Base-by-base conservation (phyloP, 345 rosid genomes). In the Salix exigua region DNA sequence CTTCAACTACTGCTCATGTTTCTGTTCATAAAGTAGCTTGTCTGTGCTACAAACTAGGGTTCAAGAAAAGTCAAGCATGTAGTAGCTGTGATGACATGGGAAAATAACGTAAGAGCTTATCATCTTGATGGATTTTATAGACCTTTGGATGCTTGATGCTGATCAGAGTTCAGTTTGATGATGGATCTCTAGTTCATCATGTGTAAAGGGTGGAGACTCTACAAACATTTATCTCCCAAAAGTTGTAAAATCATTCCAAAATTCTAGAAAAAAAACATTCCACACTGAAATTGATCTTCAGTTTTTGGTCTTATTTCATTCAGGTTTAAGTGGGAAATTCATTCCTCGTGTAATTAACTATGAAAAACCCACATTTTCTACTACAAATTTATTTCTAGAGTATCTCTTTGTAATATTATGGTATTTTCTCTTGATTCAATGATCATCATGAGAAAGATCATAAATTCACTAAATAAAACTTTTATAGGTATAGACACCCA, bases 31-130 rank as follows among this genome's bases (percentile, higher is more conserved):
- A 18, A 30, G 11, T 66, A 30, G 42, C 67, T n/a, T 78, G 81
- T 38, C 40, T 72, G 58, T 66, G 72, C 46, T 68, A 62, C 63
- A 30, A 25, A 33, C 11, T 68, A 67, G 77, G 77, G 68, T 73
- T 78, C 30, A 53, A 58, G 66, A 72, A 40, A 25, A 70, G 66
- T 58, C 67, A 73, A 60, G 68, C 42, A 19, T 78, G 81, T 23
- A 33, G 31, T 2, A 6, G 30, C 3, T 73, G 77, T 72, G 30
- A 60, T 55, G 48, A 40, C 28, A 48, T 10, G 31, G n/a, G 9
- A 14, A 26, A 55, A 30, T 2, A 21, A 12, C 4, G 33, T 19
- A 68, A 26, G 58, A 21, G 60, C 72, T 17, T n/a, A 68, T 55
- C 30, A 17, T 60, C 17, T 31, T 48, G 16, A 38, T 60, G 58